Conservation (phyloP, 2,329 filamentous ascomycete genomes). For the Neofusicoccum cordaticola region DNA sequence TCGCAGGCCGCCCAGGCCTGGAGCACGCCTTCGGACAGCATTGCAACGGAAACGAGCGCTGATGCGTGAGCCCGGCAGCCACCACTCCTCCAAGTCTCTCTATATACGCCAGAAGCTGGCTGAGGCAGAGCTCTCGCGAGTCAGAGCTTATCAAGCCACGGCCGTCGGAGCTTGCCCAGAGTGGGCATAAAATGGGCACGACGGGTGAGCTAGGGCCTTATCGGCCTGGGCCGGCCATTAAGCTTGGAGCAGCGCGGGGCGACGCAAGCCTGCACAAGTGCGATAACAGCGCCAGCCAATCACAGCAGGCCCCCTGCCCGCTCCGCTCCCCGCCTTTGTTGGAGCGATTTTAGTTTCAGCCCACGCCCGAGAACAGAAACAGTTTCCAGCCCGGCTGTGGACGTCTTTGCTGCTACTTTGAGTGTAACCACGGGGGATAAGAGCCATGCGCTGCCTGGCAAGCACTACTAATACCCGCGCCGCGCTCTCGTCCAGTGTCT, state of each 20-base stretch:
- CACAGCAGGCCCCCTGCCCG: not conserved
- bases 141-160: constrained; percentile 53
- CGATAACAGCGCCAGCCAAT: not conserved
- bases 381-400: not conserved
- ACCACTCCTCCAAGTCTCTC: not conserved
- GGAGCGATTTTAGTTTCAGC: not conserved
- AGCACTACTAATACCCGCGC: not conserved
- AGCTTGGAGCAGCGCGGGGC: not conserved
- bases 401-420: not conserved
- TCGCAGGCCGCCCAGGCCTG: constrained; percentile 52
- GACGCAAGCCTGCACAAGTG: not conserved
- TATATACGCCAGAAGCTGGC: constrained; percentile 32
- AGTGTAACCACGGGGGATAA: not conserved
- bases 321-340: not conserved
- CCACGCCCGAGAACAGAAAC: not conserved
- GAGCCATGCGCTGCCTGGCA: not conserved
- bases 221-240: not conserved
- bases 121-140: not conserved
- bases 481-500: not conserved
- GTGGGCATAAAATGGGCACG: constrained; percentile 49
- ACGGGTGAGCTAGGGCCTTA: not conserved
- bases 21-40: constrained; percentile 36
- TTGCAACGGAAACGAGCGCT: constrained; percentile 55
- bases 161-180: constrained; percentile 53
- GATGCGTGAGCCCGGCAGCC: not conserved